phyloP scores from a whole-genome alignment of 129 eudicot genomes.

The Chrysanthemum seticuspe region DNA sequence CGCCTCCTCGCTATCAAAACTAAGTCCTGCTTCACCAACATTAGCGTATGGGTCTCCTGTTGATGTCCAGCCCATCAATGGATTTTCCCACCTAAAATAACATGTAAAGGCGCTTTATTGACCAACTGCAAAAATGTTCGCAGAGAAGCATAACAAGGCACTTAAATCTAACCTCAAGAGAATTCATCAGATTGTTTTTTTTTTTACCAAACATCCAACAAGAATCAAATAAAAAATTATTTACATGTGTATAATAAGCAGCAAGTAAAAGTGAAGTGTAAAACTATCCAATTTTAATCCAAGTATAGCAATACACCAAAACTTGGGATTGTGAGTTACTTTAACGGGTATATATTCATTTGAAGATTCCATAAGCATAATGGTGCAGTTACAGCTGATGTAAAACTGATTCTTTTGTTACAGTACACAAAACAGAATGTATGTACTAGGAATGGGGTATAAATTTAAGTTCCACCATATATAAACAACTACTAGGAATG shows the following conservation, averaged over 20 bases:
- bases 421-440: neutral
- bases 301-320: neutral
- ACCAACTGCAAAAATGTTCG: neutral
- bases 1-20: constrained; percentile 75
- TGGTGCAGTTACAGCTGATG: neutral
- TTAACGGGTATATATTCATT: constrained; percentile 1
- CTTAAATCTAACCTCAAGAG: neutral
- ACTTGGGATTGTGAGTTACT: neutral
- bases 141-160: neutral
- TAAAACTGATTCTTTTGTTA: neutral
- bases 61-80: constrained; percentile 96
- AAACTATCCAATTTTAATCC: neutral
- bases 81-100: constrained; percentile 85
- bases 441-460: neutral
- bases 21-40: constrained; percentile 86
- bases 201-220: neutral
- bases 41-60: constrained; percentile 97
- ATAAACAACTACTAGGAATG: neutral
- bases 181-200: neutral
- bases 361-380: neutral
- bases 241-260: neutral
- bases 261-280: too few relatives aligned
- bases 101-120: neutral
- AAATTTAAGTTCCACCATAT: neutral
- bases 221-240: neutral